These are phyloP conservation scores for Leishmania gerbilli DNA, from an alignment of 208 protist species.

Conservation along the genomic window DNA sequence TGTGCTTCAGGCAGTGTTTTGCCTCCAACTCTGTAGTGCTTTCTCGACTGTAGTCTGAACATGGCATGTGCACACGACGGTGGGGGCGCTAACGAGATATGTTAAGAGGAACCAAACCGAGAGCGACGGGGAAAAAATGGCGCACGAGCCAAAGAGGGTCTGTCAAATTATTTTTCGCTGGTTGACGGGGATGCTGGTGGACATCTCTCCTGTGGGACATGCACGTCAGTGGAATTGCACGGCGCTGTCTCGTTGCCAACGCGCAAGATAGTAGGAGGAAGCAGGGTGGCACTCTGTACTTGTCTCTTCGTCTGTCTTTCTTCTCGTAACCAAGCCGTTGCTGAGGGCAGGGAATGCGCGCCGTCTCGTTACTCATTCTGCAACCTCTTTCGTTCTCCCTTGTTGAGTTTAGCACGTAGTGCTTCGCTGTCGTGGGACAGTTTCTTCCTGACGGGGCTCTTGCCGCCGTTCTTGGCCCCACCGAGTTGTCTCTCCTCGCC, in stretches of 20 bases:
- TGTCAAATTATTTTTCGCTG: neutral
- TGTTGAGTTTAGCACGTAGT: neutral
- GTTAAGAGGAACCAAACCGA: too few relatives aligned
- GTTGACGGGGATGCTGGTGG: neutral
- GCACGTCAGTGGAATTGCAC: neutral
- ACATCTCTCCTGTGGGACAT: neutral
- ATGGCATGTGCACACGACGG: too few relatives aligned
- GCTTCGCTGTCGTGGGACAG: neutral
- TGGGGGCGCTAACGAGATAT: too few relatives aligned
- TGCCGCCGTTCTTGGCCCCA: neutral
- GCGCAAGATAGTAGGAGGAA: neutral
- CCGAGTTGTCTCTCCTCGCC: neutral
- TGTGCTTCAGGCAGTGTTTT: neutral
- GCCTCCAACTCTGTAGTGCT: too few relatives aligned
- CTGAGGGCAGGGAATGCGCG: neutral
- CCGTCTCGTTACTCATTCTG: neutral
- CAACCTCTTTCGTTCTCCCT: neutral
- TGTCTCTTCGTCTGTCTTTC: neutral
- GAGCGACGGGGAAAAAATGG: too few relatives aligned
- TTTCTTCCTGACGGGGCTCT: neutral
- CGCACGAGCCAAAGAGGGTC: neutral
- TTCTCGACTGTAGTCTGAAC: too few relatives aligned
- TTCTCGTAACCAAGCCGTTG: neutral
- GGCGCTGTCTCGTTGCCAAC: neutral
- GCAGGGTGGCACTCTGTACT: neutral